A percentile compares a stretch with the other conserved stretches of the same genome.
These are phyloP conservation scores for Epichloe amarillans DNA, from an alignment of 2,329 filamentous ascomycete species.

Conservation along the genomic window DNA sequence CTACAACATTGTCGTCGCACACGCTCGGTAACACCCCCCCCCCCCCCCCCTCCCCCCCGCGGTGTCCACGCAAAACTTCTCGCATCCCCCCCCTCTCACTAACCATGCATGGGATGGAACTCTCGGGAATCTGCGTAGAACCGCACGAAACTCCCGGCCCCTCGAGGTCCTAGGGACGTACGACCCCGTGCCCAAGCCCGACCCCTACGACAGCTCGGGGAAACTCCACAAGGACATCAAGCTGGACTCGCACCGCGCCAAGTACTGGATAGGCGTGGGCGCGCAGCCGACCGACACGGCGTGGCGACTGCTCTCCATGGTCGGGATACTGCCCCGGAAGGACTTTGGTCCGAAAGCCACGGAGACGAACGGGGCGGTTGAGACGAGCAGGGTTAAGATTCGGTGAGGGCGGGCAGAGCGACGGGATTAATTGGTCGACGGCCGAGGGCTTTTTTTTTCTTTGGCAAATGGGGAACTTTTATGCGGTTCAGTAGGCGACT, in stretches of 20 bases:
- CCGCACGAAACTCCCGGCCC: conserved; percentile 74
- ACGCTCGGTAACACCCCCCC: conserved; percentile 56
- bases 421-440: neutral
- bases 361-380: conserved; percentile 13
- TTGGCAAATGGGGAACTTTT: neutral
- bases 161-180: conserved; percentile 85
- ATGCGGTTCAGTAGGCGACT: neutral
- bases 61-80: too few relatives aligned
- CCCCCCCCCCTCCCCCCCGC: neutral
- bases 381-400: conserved; percentile 17
- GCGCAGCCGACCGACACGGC: conserved; percentile 86
- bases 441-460: neutral
- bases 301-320: conserved; percentile 77
- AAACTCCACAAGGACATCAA: conserved; percentile 83
- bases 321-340: conserved; percentile 32
- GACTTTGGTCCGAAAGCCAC: conserved; percentile 19
- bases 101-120: too few relatives aligned
- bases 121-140: conserved; percentile 32
- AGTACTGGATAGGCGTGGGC: conserved; percentile 95
- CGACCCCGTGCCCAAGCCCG: conserved; percentile 51
- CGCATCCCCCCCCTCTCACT: too few relatives aligned
- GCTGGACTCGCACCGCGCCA: conserved; percentile 65
- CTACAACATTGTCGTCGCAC: conserved; percentile 94
- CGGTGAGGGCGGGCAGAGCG: conserved; percentile 7
- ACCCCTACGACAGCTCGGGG: conserved; percentile 47